These are phyloP conservation scores for Penicillium goetzii DNA, from an alignment of 495 filamentous ascomycete species.

Conservation along the genomic window DNA sequence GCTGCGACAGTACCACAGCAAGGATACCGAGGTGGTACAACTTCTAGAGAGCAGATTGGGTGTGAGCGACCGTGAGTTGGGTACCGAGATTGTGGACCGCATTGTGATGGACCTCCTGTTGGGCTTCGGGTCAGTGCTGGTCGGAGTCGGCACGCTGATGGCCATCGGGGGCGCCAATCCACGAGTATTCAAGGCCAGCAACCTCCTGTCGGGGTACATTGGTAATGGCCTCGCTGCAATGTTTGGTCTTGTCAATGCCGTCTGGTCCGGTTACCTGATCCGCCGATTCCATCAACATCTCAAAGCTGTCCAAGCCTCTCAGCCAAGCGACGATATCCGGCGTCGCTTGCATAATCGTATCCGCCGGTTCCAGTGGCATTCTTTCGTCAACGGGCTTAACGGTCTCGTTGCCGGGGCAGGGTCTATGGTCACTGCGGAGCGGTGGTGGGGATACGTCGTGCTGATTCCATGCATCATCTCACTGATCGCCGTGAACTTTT, in stretches of 20 bases:
- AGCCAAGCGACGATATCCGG: constrained; percentile 29
- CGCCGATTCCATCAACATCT: constrained; percentile 41
- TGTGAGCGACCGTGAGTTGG: constrained; percentile 47
- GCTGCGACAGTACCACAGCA: constrained; percentile 22
- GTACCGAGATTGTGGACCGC: constrained; percentile 52
- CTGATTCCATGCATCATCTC: constrained; percentile 53
- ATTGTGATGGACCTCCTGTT: constrained; percentile 52
- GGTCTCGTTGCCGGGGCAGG: constrained; percentile 53
- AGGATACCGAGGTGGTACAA: constrained; percentile 20
- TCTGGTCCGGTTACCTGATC: constrained; percentile 48
- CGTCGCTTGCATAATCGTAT: constrained; percentile 40
- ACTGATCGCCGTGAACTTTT: constrained; percentile 46
- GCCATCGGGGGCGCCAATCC: constrained; percentile 52
- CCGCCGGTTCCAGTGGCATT: constrained; percentile 44
- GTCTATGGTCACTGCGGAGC: constrained; percentile 52
- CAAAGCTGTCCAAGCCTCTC: constrained; percentile 14
- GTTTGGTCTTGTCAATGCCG: constrained; percentile 48
- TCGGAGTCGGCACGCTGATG: constrained; percentile 54
- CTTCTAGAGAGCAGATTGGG: constrained; percentile 39
- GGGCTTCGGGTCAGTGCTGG: constrained; percentile 50
- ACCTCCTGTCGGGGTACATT: constrained; percentile 54
- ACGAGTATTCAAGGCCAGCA: constrained; percentile 45
- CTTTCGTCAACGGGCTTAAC: constrained; percentile 43
- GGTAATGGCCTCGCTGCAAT: constrained; percentile 49
- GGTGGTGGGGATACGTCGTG: constrained; percentile 55